A percentile compares a stretch with the other conserved stretches of the same genome.
Evolutionary conservation across 345 rosid species (phyloP).

Genomic region (Camelina neglecta): DNA sequence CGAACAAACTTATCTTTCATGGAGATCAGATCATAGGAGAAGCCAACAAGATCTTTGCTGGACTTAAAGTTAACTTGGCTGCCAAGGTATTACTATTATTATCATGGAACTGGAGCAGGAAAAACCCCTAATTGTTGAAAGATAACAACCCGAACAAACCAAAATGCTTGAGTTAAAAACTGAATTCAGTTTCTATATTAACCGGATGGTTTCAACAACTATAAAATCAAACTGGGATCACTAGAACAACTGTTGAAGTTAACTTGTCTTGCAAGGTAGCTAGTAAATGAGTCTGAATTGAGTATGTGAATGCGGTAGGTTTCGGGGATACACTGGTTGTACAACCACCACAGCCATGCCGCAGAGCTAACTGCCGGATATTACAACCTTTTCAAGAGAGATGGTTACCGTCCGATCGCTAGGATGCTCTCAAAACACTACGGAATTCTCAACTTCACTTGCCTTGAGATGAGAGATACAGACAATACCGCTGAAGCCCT

Average conservation of each 20-base stretch:
- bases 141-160: background rate
- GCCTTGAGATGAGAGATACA: slow-evolving; percentile 81
- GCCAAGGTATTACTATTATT: slow-evolving; percentile 57
- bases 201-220: background rate
- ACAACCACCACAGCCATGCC: slow-evolving; percentile 68
- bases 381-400: slow-evolving; percentile 68
- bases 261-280: slow-evolving; percentile 25
- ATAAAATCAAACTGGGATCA: background rate
- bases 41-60: slow-evolving; percentile 72
- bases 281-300: slow-evolving; percentile 16
- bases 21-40: slow-evolving; percentile 82
- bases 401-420: slow-evolving; percentile 78
- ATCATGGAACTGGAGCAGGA: background rate
- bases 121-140: background rate
- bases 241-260: background rate
- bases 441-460: slow-evolving; percentile 72
- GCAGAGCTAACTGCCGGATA: slow-evolving; percentile 89
- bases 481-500: slow-evolving; percentile 63
- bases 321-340: slow-evolving; percentile 90
- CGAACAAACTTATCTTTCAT: slow-evolving; percentile 66
- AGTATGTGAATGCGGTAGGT: slow-evolving; percentile 50
- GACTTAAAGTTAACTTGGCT: slow-evolving; percentile 79
- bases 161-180: background rate
- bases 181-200: background rate
- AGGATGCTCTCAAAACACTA: slow-evolving; percentile 73